These are phyloP conservation scores for Teratosphaeria destructans DNA, from an alignment of 2,329 filamentous ascomycete species.

Conservation along the genomic window DNA sequence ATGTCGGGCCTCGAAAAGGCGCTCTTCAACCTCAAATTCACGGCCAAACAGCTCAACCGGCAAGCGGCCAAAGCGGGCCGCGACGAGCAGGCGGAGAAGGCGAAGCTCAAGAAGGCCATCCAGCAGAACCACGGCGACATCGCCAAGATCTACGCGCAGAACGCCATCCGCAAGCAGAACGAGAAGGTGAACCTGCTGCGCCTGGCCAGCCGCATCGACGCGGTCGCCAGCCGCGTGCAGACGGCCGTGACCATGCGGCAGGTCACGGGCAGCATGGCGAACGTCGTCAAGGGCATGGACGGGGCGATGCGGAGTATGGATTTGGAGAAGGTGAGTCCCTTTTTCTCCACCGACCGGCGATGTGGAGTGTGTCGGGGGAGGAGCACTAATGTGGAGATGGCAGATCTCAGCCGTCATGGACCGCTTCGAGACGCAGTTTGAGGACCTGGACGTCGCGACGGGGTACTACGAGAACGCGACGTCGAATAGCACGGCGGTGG, in stretches of 20 bases:
- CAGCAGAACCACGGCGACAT: conserved; percentile 48
- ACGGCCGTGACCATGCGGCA: conserved; percentile 54
- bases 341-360: background rate
- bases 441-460: conserved; percentile 41
- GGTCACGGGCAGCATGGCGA: conserved; percentile 51
- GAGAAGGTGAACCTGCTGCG: conserved; percentile 50
- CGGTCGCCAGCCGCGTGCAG: conserved; percentile 49
- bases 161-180: conserved; percentile 53
- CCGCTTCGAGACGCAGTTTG: conserved; percentile 49
- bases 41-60: conserved; percentile 51
- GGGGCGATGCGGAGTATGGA: conserved; percentile 54
- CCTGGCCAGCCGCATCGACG: conserved; percentile 49
- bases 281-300: conserved; percentile 53
- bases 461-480: conserved; percentile 81
- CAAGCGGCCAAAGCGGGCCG: conserved; percentile 52
- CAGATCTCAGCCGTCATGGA: conserved; percentile 58
- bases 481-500: conserved; percentile 63
- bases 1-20: conserved; percentile 55
- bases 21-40: conserved; percentile 55
- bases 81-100: conserved; percentile 50
- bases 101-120: conserved; percentile 54
- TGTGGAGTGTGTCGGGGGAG: background rate
- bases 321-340: conserved; percentile 43
- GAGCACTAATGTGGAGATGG: background rate
- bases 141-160: conserved; percentile 53